A percentile compares a stretch with the other conserved stretches of the same genome.
Evolutionary conservation across 257 asterid species (phyloP).

Genomic region (Osmanthus fragrans): DNA sequence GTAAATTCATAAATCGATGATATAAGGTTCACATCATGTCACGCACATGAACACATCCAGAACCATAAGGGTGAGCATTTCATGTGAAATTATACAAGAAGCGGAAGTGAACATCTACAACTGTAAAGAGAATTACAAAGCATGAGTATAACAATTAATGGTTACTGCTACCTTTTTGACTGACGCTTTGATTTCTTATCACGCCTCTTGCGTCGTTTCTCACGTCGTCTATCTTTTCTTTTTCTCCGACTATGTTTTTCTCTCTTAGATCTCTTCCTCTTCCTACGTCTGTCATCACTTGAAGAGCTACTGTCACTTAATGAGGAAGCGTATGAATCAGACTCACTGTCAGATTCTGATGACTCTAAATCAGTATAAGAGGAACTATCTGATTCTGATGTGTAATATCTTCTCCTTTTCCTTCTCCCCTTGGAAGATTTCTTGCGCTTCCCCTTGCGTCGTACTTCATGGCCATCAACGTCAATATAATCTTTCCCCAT

Average conservation of each 20-base stretch:
- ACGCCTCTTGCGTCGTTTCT: conserved; percentile 74
- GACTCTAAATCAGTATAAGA: conserved; percentile 69
- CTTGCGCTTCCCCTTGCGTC: conserved; percentile 72
- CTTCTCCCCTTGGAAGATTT: conserved; percentile 68
- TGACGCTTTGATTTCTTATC: conserved; percentile 74
- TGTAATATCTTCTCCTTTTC: conserved; percentile 70
- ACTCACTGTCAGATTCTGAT: conserved; percentile 82
- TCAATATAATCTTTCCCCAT: conserved; percentile 38
- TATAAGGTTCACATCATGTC: background rate
- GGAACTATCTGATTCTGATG: conserved; percentile 86
- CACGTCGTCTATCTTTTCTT: conserved; percentile 72
- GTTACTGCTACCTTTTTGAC: conserved; percentile 56
- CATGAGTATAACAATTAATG: too few relatives aligned
- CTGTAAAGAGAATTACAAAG: background rate
- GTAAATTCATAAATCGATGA: background rate
- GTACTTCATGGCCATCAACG: conserved; percentile 43
- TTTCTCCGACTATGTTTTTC: conserved; percentile 66
- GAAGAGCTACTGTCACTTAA: conserved; percentile 78
- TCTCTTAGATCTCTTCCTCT: conserved; percentile 81
- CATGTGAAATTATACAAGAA: background rate
- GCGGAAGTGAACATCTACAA: background rate
- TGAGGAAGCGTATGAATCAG: conserved; percentile 63
- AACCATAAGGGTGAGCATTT: background rate
- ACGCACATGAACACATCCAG: too few relatives aligned
- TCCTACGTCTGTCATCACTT: conserved; percentile 73